Percentiles rank a stretch among this genome's conserved stretches.
These are phyloP conservation scores for Naganishia liquefaciens DNA, from an alignment of 1,284 basidiomycete genomes.

Conservation along the genomic window DNA sequence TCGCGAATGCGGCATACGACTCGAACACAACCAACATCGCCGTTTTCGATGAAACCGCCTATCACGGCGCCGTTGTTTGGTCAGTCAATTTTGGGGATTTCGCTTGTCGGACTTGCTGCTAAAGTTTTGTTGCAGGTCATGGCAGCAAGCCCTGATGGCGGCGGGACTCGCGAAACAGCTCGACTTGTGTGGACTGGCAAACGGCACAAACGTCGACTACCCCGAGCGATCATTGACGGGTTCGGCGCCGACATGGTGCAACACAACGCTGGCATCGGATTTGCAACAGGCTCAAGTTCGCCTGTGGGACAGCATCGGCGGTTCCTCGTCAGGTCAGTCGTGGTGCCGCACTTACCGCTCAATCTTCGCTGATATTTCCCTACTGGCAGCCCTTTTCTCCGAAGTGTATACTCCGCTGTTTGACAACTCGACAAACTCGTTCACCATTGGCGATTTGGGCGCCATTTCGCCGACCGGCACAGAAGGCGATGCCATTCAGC, in stretches of 20 bases:
- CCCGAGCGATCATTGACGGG: constrained; percentile 33
- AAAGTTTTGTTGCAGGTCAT: constrained; percentile 40
- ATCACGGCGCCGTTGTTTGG: constrained; percentile 58
- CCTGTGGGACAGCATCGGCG: constrained; percentile 55
- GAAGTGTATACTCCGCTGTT: constrained; percentile 48
- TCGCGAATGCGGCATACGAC: constrained; percentile 57
- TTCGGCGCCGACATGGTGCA: constrained; percentile 52
- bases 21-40: constrained; percentile 52
- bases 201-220: constrained; percentile 39
- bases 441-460: constrained; percentile 47
- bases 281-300: constrained; percentile 50
- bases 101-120: neutral
- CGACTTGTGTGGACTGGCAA: constrained; percentile 46
- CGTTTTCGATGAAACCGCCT: constrained; percentile 53
- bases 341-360: neutral
- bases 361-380: neutral
- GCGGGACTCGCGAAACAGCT: constrained; percentile 54
- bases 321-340: constrained; percentile 43
- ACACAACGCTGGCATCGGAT: constrained; percentile 45
- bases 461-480: constrained; percentile 46
- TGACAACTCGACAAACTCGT: constrained; percentile 36
- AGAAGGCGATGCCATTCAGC: constrained; percentile 54
- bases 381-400: constrained; percentile 39
- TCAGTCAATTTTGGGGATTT: neutral
- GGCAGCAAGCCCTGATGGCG: constrained; percentile 58